These are phyloP conservation scores for Penicillium fuscoglaucum DNA, from an alignment of 2,329 filamentous ascomycete genomes.

Conservation along the genomic window DNA sequence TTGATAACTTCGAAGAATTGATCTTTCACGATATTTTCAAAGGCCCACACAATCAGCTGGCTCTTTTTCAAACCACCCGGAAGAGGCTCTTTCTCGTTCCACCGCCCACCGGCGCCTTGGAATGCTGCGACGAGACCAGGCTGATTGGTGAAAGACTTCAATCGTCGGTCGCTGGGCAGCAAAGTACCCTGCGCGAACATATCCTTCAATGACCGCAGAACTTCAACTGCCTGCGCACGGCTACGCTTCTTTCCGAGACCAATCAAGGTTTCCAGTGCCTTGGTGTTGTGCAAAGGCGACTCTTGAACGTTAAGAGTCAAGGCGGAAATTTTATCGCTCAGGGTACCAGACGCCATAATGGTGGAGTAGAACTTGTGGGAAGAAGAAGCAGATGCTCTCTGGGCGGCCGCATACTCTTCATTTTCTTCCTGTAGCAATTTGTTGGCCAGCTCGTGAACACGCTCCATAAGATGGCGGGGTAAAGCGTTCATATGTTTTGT, in stretches of 20 bases:
- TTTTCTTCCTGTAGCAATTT: conserved; percentile 76
- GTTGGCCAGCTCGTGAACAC: conserved; percentile 66
- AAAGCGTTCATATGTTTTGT: conserved; percentile 49
- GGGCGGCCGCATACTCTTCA: conserved; percentile 67
- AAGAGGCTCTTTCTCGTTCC: conserved; percentile 68
- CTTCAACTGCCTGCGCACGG: conserved; percentile 86
- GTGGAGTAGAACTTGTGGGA: conserved; percentile 95
- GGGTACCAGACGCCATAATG: conserved; percentile 93
- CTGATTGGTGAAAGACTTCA: conserved; percentile 77
- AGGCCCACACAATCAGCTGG: conserved; percentile 85
- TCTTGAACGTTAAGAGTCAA: conserved; percentile 93
- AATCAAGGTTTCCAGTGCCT: conserved; percentile 82
- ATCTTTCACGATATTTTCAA: conserved; percentile 92
- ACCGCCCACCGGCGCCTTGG: conserved; percentile 61
- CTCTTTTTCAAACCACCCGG: conserved; percentile 71
- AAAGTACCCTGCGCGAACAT: conserved; percentile 85
- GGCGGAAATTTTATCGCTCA: conserved; percentile 95
- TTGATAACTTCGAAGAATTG: conserved; percentile 92
- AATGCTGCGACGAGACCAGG: conserved; percentile 72
- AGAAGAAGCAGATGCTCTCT: conserved; percentile 74
- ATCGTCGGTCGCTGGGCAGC: conserved; percentile 76
- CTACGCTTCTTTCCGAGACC: conserved; percentile 87
- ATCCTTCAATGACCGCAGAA: conserved; percentile 92
- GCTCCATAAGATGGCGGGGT: conserved; percentile 56
- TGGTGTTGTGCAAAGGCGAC: conserved; percentile 88